Evolutionary conservation across 495 filamentous ascomycete genomes (phyloP), one percentile per base, ranked within the genome.

Genomic region (Cryomyces minteri): DNA sequence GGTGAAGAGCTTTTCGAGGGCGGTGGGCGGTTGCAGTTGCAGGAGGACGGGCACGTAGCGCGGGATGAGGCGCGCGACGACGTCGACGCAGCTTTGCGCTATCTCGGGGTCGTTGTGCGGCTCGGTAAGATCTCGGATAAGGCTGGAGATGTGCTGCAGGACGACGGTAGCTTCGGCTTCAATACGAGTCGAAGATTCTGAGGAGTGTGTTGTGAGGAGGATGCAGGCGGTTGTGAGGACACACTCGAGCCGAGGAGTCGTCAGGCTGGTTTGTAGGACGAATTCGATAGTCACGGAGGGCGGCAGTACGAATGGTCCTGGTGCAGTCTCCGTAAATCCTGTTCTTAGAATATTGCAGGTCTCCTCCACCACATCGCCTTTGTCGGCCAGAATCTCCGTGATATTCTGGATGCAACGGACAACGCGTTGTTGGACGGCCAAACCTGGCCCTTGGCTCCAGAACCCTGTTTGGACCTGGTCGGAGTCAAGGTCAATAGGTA

Each of bases 351-450:
- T 58, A 41, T 61, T 57, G 47, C 62, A 66, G 60, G 95, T 95
- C 61, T 94, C 90, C 63, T 96, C 90, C 52, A 95, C 88, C 2
- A 88, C 73, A 39, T 81, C 77, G 32, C 74, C 72, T 48, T 79
- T 74, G 43, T 69, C 58, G 4, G 67, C 67, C 49, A 85, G 76
- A 28, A 71, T 63, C 2, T 67, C 58, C 51, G 74, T 61, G 5
- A 71, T 62, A 4, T 69, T 52, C n/a, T 61, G 54, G 8, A 60
- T 54, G 68, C 49, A 60, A 51, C 38, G 65, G 51, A 82, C 69
- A 49, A 87, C 74, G 41, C 71, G 62, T 32, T 62, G 64, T 54
- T 84, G 80, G 10, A 75, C 59, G 9, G 50, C 47, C 37, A 67
- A 60, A 4, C 76, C 79, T 14, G 66, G 61, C 4, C 68, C 73